phyloP scores from a whole-genome alignment of 1,284 basidiomycete genomes.

The Xerocomus tenax region DNA sequence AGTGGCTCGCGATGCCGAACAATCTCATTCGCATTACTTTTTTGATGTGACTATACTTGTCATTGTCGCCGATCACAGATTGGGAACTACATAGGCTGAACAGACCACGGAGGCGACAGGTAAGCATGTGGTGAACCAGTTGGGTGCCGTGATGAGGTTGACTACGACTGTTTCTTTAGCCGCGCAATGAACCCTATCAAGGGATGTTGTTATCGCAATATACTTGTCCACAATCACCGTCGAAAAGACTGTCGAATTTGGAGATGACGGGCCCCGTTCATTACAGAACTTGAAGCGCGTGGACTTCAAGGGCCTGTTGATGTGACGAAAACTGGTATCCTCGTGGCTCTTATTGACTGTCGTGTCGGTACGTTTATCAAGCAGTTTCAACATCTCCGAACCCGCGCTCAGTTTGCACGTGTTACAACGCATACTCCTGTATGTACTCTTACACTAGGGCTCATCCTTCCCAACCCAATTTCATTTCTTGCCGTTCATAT shows the following conservation, averaged over 20 bases:
- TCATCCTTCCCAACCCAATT: too few species aligned
- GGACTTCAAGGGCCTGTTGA: too few species aligned
- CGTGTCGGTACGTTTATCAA: too few species aligned
- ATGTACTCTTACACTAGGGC: too few species aligned
- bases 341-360: too few species aligned
- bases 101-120: constrained; percentile 10
- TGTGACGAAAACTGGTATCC: too few species aligned
- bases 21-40: constrained; percentile 28
- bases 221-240: constrained; percentile 13
- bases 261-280: not conserved
- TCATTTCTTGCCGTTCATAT: too few species aligned
- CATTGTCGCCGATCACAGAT: not conserved
- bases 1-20: constrained; percentile 44
- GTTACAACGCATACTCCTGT: too few species aligned
- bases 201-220: constrained; percentile 11
- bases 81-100: constrained; percentile 19
- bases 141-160: not conserved
- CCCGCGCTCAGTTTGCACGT: too few species aligned
- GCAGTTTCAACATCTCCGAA: too few species aligned
- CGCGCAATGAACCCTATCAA: constrained; percentile 13
- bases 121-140: constrained; percentile 12
- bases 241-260: constrained; percentile 26
- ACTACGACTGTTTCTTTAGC: constrained; percentile 1
- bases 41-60: constrained; percentile 13
- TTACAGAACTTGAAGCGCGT: not conserved